These are phyloP conservation scores for Leptographium wingfieldii DNA, from an alignment of 2,329 filamentous ascomycete genomes.

Conservation along the genomic window DNA sequence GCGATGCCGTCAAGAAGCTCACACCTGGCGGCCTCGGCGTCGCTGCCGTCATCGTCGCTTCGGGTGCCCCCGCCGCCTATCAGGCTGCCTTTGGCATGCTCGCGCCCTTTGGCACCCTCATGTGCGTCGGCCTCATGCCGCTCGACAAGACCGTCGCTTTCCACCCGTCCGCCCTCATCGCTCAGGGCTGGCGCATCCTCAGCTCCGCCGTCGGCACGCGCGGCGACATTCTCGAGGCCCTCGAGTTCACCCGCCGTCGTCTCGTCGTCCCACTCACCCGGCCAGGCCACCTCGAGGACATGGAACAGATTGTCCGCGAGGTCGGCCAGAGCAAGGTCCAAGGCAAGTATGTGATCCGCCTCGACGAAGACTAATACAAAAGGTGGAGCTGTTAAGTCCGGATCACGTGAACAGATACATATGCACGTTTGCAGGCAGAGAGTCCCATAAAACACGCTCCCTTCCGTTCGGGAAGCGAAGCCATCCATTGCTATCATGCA, in stretches of 20 bases:
- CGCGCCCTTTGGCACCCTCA: constrained; percentile 25
- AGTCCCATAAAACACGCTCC: neutral
- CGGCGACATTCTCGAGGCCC: constrained; percentile 25
- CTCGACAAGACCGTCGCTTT: constrained; percentile 15
- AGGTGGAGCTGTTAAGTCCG: neutral
- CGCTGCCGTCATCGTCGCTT: constrained; percentile 20
- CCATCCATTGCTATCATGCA: neutral
- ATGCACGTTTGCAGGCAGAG: neutral
- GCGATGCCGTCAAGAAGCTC: constrained; percentile 14
- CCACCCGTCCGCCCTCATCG: constrained; percentile 24
- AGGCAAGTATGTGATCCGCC: constrained; percentile 13
- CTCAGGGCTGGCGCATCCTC: constrained; percentile 21
- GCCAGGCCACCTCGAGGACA: constrained; percentile 13
- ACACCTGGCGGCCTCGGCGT: constrained; percentile 15
- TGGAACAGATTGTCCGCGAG: constrained; percentile 13
- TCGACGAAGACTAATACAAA: constrained; percentile 3
- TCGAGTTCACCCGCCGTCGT: constrained; percentile 23
- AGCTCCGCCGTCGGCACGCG: constrained; percentile 25
- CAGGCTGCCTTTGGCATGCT: constrained; percentile 21
- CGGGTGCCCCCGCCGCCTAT: constrained; percentile 20
- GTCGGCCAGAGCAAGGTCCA: constrained; percentile 8
- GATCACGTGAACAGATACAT: neutral
- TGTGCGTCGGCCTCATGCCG: constrained; percentile 25
- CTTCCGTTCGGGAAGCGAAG: neutral
- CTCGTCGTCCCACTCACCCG: constrained; percentile 20